Conservation (phyloP, 2,329 filamentous ascomycete species). For the Sclerotinia minor region DNA sequence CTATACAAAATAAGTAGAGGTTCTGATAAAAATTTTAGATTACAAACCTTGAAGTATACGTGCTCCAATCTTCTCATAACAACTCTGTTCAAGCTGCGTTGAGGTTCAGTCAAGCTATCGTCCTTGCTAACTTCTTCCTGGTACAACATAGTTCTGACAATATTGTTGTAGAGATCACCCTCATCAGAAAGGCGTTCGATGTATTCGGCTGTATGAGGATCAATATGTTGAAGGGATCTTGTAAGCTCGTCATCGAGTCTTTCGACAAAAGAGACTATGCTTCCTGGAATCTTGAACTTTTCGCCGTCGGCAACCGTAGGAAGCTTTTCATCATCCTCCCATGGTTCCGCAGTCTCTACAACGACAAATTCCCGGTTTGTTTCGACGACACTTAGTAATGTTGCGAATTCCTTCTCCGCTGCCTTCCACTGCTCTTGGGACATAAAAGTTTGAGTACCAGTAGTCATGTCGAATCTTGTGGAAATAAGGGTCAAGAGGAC, state of each 20-base stretch:
- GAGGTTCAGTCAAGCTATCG: conserved; percentile 67
- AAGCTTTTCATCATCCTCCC: conserved; percentile 97
- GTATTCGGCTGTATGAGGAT: conserved; percentile 98
- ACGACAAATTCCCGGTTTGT: conserved; percentile 79
- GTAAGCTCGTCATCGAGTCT: conserved; percentile 96
- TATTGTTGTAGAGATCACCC: conserved; percentile 84
- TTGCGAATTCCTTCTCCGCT: conserved; percentile 81
- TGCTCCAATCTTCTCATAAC: conserved; percentile 94
- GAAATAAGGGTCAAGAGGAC: conserved; percentile 90
- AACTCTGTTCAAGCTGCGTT: conserved; percentile 88
- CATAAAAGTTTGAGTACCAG: conserved; percentile 80
- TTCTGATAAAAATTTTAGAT: conserved; percentile 30
- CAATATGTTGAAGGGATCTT: conserved; percentile 94
- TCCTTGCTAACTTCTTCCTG: conserved; percentile 77
- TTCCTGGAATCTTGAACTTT: conserved; percentile 88
- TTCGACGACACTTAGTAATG: conserved; percentile 77
- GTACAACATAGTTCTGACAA: conserved; percentile 86
- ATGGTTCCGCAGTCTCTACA: conserved; percentile 90
- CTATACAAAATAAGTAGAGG: conserved; percentile 44
- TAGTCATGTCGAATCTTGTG: conserved; percentile 88
- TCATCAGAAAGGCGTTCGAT: conserved; percentile 94
- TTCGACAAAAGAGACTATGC: conserved; percentile 91
- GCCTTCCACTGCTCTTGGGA: conserved; percentile 95
- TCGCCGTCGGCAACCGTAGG: conserved; percentile 72
- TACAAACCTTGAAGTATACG: conserved; percentile 89